Percentiles rank a stretch among this genome's conserved stretches.
These are phyloP conservation scores for Fraxinus baroniana DNA, from an alignment of 305 asterid genomes.

Conservation along the genomic window DNA sequence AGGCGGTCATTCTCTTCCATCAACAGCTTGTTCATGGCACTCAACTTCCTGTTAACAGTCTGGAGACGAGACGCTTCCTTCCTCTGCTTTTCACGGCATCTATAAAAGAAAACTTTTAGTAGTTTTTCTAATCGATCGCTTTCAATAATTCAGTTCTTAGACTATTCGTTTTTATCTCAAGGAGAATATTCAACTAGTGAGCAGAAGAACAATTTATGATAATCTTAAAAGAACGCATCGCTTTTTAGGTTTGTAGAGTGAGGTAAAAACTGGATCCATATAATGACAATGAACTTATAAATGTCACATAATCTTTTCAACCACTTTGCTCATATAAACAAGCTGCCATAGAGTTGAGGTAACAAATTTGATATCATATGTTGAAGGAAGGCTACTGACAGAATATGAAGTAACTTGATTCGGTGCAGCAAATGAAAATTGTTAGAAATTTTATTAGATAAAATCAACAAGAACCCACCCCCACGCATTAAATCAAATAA, in stretches of 20 bases:
- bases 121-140: not conserved
- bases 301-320: not conserved
- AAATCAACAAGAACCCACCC: not conserved
- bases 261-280: not conserved
- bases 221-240: not conserved
- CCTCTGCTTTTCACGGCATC: slow-evolving; percentile 95
- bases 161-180: not conserved
- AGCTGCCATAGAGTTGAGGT: not conserved
- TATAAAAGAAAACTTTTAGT: slow-evolving; percentile 19
- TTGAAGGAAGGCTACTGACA: not conserved
- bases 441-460: not conserved
- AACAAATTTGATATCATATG: not conserved
- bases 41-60: slow-evolving; percentile 83
- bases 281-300: not conserved
- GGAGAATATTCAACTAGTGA: not conserved
- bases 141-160: not conserved
- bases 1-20: slow-evolving; percentile 99
- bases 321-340: not conserved
- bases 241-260: not conserved
- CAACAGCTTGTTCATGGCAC: slow-evolving; percentile 91
- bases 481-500: not conserved
- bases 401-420: not conserved
- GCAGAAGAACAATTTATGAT: not conserved
- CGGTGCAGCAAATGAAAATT: not conserved
- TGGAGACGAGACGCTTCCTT: slow-evolving; percentile 88